Conservation (phyloP, 805 yeast species). For the Ogataea paradorogensis region DNA sequence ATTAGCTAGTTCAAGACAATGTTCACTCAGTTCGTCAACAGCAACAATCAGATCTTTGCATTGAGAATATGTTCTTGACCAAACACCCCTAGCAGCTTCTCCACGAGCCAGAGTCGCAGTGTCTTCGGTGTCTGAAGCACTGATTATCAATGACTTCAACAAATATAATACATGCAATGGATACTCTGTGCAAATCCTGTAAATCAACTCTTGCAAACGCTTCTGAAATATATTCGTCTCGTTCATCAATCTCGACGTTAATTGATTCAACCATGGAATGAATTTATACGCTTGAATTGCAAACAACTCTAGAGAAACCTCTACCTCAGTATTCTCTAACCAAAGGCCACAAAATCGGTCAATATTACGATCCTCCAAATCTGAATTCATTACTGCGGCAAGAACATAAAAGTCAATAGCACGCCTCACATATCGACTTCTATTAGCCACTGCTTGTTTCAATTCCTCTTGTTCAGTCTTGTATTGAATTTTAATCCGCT, state of each 20-base stretch:
- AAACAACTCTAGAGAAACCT: slow-evolving; percentile 33
- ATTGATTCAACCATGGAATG: slow-evolving; percentile 79
- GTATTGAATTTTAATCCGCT: slow-evolving; percentile 46
- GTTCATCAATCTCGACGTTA: slow-evolving; percentile 62
- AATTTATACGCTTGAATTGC: slow-evolving; percentile 58
- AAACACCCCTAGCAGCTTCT: slow-evolving; percentile 49
- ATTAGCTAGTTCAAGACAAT: slow-evolving; percentile 50
- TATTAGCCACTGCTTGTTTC: slow-evolving; percentile 35
- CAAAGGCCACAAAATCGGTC: slow-evolving; percentile 83
- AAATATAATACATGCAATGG: slow-evolving; percentile 74
- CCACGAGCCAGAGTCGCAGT: slow-evolving; percentile 43
- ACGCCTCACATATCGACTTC: slow-evolving; percentile 39
- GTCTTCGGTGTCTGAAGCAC: slow-evolving; percentile 35
- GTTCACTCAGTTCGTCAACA: slow-evolving; percentile 49
- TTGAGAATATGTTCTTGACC: slow-evolving; percentile 36
- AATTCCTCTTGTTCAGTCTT: slow-evolving; percentile 49
- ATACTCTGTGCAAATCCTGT: slow-evolving; percentile 46
- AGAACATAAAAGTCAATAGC: slow-evolving; percentile 60
- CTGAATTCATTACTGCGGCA: slow-evolving; percentile 44
- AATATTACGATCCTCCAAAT: slow-evolving; percentile 50
- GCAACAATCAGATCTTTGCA: slow-evolving; percentile 34
- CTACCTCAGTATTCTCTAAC: slow-evolving; percentile 50
- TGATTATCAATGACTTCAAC: slow-evolving; percentile 51
- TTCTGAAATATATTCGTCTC: slow-evolving; percentile 54
- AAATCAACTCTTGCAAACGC: slow-evolving; percentile 37